These are phyloP conservation scores for Apiosordaria backusii DNA, from an alignment of 495 filamentous ascomycete species.

Conservation along the genomic window DNA sequence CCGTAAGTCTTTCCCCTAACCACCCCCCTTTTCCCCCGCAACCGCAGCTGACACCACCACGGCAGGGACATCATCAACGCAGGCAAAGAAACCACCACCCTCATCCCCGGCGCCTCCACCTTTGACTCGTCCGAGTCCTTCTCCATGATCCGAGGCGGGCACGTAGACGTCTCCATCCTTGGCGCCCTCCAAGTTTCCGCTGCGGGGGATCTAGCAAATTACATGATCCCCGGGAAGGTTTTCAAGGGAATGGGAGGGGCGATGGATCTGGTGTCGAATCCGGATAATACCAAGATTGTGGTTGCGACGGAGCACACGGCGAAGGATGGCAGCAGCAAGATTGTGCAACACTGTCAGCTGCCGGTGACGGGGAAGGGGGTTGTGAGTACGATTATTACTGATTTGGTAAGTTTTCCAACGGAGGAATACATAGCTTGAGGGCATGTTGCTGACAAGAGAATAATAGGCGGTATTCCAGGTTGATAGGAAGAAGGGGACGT, in stretches of 20 bases:
- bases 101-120: conserved; percentile 52
- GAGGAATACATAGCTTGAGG: neutral
- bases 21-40: neutral
- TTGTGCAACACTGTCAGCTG: conserved; percentile 54
- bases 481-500: conserved; percentile 46
- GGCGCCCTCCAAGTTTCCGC: conserved; percentile 59
- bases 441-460: conserved; percentile 7
- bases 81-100: conserved; percentile 59
- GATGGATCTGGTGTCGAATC: conserved; percentile 61
- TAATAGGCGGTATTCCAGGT: conserved; percentile 49
- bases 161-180: conserved; percentile 58
- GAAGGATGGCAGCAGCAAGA: conserved; percentile 58
- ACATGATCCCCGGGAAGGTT: conserved; percentile 61
- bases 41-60: neutral
- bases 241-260: conserved; percentile 64
- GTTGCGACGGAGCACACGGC: conserved; percentile 60
- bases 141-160: conserved; percentile 59
- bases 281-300: conserved; percentile 58
- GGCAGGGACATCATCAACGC: conserved; percentile 57
- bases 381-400: conserved; percentile 56
- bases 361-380: conserved; percentile 54
- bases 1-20: conserved; percentile 51
- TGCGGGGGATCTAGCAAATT: conserved; percentile 57
- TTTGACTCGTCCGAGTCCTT: conserved; percentile 61
- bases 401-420: conserved; percentile 41